A percentile compares a stretch with the other conserved stretches of the same genome.
phyloP scores from a whole-genome alignment of 306 rosid species.

The Cajanus cajan region DNA sequence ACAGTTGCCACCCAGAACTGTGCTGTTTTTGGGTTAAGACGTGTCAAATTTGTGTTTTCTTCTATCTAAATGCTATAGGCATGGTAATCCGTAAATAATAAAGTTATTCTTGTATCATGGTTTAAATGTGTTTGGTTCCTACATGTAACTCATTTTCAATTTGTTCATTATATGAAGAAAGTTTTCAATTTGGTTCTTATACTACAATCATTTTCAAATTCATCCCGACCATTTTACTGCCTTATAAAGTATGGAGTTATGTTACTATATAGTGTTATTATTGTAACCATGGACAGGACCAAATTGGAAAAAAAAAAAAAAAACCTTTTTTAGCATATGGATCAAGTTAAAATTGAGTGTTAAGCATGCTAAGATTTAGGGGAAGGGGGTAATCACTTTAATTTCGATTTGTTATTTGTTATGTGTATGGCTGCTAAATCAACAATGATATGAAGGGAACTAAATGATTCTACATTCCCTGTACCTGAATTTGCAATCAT shows the following conservation, averaged over 20 bases:
- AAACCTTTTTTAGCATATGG: not conserved
- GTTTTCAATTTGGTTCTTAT: not conserved
- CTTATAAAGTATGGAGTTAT: not conserved
- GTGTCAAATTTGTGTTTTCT: not conserved
- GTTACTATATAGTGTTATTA: not conserved
- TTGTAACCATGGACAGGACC: not conserved
- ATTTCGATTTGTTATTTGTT: not conserved
- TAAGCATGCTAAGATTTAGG: not conserved
- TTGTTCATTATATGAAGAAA: not conserved
- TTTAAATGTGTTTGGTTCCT: not conserved
- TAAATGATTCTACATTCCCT: not conserved
- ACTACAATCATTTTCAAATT: not conserved
- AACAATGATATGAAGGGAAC: conserved; percentile 7
- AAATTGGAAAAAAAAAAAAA: too few species aligned
- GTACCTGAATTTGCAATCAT: conserved; percentile 23
- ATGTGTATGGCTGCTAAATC: not conserved
- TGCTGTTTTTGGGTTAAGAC: not conserved
- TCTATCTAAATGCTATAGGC: not conserved
- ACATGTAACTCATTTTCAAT: not conserved
- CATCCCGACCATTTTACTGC: not conserved
- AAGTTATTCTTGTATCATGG: not conserved
- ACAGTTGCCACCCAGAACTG: not conserved
- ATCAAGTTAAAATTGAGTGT: not conserved
- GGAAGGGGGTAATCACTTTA: not conserved
- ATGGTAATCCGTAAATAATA: not conserved